Evolutionary conservation across 176 grass and related monocot species (phyloP).

Genomic region (Hordeum vulgare): DNA sequence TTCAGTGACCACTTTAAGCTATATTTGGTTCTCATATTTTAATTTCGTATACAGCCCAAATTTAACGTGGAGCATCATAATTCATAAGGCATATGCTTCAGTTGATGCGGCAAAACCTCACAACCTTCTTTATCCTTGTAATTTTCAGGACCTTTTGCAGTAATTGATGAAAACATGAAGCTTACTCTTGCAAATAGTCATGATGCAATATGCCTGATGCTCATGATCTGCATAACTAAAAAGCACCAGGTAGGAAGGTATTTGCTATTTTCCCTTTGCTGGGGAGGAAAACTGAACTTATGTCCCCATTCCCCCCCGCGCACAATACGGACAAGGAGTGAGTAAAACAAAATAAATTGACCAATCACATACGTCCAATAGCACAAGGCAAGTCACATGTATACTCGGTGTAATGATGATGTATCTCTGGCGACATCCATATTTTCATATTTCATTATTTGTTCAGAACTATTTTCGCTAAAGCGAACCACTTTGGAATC

Average conservation of each 20-base stretch:
- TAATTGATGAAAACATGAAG: slow-evolving; percentile 76
- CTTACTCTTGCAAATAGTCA: slow-evolving; percentile 54
- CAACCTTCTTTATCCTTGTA: background rate
- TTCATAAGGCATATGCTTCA: background rate
- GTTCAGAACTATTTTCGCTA: background rate
- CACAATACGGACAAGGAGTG: background rate
- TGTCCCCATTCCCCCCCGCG: background rate
- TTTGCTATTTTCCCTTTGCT: background rate
- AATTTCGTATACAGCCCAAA: background rate
- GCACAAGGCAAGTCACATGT: background rate
- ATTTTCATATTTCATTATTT: background rate
- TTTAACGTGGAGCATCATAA: background rate
- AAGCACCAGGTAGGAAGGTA: slow-evolving; percentile 77
- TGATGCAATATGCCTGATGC: slow-evolving; percentile 81
- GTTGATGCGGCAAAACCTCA: background rate
- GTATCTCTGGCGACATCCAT: background rate
- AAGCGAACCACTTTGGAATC: background rate
- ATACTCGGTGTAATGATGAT: background rate
- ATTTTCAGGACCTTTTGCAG: slow-evolving; percentile 74
- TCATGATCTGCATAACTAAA: slow-evolving; percentile 84
- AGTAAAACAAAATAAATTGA: background rate
- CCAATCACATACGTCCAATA: background rate
- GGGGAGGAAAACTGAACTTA: background rate
- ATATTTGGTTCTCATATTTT: background rate
- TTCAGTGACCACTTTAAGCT: background rate